Conservation (phyloP, 345 rosid genomes). For the Euphorbia tirucalli region DNA sequence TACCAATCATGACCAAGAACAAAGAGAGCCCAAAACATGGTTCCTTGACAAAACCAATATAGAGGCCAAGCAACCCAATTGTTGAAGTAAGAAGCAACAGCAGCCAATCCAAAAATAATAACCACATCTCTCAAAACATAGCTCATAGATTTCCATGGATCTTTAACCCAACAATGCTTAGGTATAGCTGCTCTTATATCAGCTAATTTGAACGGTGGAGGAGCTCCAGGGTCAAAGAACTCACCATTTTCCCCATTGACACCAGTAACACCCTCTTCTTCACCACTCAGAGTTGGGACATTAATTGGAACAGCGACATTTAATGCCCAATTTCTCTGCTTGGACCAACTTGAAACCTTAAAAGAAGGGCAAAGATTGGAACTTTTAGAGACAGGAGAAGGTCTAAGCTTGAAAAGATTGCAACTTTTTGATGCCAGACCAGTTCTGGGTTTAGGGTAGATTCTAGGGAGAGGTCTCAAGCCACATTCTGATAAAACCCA, state of each 20-base stretch:
- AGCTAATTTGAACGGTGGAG: conserved; percentile 38
- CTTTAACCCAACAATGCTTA: conserved; percentile 88
- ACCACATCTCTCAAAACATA: conserved; percentile 77
- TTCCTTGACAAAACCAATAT: conserved; percentile 88
- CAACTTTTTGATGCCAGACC: conserved; percentile 23
- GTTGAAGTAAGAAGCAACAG: conserved; percentile 62
- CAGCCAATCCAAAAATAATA: conserved; percentile 68
- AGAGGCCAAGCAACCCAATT: conserved; percentile 86
- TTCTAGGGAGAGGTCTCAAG: conserved; percentile 57
- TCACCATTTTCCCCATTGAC: conserved; percentile 21
- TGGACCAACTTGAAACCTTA: conserved; percentile 32
- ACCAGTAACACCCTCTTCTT: conserved; percentile 18
- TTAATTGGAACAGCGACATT: conserved; percentile 55
- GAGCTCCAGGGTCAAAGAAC: conserved; percentile 43
- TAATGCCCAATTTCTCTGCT: conserved; percentile 43
- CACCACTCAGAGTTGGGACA: conserved; percentile 18
- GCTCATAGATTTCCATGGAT: conserved; percentile 79
- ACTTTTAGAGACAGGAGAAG: conserved; percentile 21
- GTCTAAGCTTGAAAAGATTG: conserved; percentile 25
- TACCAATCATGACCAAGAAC: conserved; percentile 99
- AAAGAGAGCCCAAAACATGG: conserved; percentile 97
- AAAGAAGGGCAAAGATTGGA: conserved; percentile 28
- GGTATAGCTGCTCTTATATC: conserved; percentile 88
- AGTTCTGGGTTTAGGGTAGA: conserved; percentile 44
- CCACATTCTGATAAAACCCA: conserved; percentile 75